phyloP scores from a whole-genome alignment of 495 filamentous ascomycete species.

The Penicillium nucicola region DNA sequence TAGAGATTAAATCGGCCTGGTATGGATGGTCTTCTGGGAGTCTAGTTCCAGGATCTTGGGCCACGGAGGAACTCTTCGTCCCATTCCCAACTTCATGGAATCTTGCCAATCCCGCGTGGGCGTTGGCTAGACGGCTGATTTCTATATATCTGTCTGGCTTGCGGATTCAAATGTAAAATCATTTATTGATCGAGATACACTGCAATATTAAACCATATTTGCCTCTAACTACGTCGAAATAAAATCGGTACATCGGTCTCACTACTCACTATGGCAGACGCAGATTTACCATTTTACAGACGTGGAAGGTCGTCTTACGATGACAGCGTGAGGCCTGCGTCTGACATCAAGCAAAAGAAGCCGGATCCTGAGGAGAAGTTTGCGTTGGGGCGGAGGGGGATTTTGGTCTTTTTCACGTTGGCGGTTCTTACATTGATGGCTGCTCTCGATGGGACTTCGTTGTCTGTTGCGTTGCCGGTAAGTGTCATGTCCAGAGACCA shows the following conservation, averaged over 20 bases:
- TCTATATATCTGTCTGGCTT: neutral
- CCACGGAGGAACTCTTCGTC: slow-evolving; percentile 1
- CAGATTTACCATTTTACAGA: slow-evolving; percentile 7
- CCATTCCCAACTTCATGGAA: neutral
- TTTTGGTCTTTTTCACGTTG: slow-evolving; percentile 45
- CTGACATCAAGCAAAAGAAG: neutral
- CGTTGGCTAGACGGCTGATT: neutral
- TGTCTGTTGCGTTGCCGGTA: slow-evolving; percentile 70
- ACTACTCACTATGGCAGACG: slow-evolving; percentile 1
- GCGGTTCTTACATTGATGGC: slow-evolving; percentile 62
- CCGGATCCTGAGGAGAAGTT: slow-evolving; percentile 14
- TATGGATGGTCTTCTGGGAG: neutral
- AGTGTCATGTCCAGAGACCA: slow-evolving; percentile 4
- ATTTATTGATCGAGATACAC: neutral
- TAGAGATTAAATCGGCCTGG: neutral
- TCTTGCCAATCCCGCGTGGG: neutral
- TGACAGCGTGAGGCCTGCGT: slow-evolving; percentile 6
- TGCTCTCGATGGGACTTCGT: slow-evolving; percentile 70
- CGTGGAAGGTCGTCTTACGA: slow-evolving; percentile 3
- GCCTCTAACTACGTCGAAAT: no score
- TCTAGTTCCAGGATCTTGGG: neutral
- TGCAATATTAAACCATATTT: neutral
- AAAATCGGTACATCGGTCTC: neutral
- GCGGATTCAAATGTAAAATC: neutral
- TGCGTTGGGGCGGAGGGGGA: slow-evolving; percentile 21